A percentile compares a stretch with the other conserved stretches of the same genome.
Evolutionary conservation across 2,329 filamentous ascomycete species (phyloP).

Genomic region (Hansfordia pulvinata): DNA sequence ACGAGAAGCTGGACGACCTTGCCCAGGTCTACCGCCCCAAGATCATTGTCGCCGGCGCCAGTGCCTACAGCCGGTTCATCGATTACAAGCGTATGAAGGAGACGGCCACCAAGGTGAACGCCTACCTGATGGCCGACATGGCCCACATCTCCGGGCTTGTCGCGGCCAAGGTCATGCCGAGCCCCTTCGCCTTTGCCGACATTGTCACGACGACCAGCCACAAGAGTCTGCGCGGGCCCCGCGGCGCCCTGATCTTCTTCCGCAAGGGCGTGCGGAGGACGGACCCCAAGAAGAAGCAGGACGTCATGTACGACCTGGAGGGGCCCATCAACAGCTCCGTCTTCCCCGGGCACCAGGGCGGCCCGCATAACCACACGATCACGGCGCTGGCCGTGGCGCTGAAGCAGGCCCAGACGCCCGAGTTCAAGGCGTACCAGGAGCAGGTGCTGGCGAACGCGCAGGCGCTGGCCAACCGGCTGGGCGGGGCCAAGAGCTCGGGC

Average conservation of each 20-base stretch:
- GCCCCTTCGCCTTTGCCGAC: slow-evolving; percentile 80
- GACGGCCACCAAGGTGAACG: slow-evolving; percentile 81
- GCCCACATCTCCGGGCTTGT: slow-evolving; percentile 93
- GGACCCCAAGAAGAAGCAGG: slow-evolving; percentile 74
- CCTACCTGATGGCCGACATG: slow-evolving; percentile 92
- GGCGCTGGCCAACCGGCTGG: slow-evolving; percentile 59
- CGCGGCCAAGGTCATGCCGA: slow-evolving; percentile 79
- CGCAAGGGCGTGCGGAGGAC: slow-evolving; percentile 77
- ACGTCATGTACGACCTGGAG: slow-evolving; percentile 83
- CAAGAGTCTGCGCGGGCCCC: slow-evolving; percentile 89
- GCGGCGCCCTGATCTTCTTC: slow-evolving; percentile 98
- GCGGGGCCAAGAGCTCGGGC: slow-evolving; percentile 57
- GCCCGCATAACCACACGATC: slow-evolving; percentile 98
- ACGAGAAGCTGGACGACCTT: slow-evolving; percentile 77
- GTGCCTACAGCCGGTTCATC: slow-evolving; percentile 89
- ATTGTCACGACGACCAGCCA: slow-evolving; percentile 97
- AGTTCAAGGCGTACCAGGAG: slow-evolving; percentile 88
- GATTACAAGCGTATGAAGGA: slow-evolving; percentile 88
- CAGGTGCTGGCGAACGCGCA: slow-evolving; percentile 86
- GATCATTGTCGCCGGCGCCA: slow-evolving; percentile 87
- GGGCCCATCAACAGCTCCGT: slow-evolving; percentile 89
- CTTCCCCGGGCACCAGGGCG: slow-evolving; percentile 95
- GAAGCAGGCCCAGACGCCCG: slow-evolving; percentile 78
- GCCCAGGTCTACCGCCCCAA: slow-evolving; percentile 87
- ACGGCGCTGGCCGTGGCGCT: slow-evolving; percentile 87